Evolutionary conservation across 345 rosid species (phyloP).

Genomic region (Pistacia vera): DNA sequence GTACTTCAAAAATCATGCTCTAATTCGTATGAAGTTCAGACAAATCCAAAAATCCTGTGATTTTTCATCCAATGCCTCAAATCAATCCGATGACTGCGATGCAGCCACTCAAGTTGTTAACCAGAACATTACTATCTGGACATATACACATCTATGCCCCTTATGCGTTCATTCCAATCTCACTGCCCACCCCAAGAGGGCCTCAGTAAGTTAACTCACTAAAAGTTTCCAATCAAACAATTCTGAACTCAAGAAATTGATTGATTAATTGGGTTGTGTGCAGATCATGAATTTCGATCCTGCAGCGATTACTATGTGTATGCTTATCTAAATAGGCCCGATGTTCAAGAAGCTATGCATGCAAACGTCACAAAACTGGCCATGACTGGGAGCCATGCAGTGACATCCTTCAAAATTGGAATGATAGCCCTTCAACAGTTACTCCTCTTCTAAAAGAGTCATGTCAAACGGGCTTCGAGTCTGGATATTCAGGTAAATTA

Average conservation of each 20-base stretch:
- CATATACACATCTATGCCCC: constrained; percentile 76
- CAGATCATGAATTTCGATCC: constrained; percentile 64
- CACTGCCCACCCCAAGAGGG: constrained; percentile 55
- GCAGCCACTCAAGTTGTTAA: constrained; percentile 30
- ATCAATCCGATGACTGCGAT: constrained; percentile 39
- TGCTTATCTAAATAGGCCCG: constrained; percentile 68
- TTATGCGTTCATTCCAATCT: constrained; percentile 49
- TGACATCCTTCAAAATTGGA: constrained; percentile 50
- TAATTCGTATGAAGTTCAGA: constrained; percentile 45
- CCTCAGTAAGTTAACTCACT: constrained; percentile 34
- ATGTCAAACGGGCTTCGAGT: constrained; percentile 59
- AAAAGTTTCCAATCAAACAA: no score
- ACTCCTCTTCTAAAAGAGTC: constrained; percentile 59
- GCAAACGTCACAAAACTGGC: constrained; percentile 70
- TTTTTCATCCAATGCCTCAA: constrained; percentile 40
- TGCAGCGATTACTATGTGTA: constrained; percentile 66
- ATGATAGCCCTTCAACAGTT: constrained; percentile 68
- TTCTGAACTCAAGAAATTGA: not conserved
- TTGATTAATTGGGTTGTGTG: not conserved
- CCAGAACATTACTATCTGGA: constrained; percentile 33
- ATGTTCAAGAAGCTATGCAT: constrained; percentile 84
- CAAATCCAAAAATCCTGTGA: constrained; percentile 46
- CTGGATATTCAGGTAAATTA: constrained; percentile 67
- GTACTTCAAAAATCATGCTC: constrained; percentile 59
- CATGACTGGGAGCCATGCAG: constrained; percentile 83